These are phyloP conservation scores for Saxophila tyrrhenica DNA, from an alignment of 495 filamentous ascomycete genomes.

Conservation along the genomic window DNA sequence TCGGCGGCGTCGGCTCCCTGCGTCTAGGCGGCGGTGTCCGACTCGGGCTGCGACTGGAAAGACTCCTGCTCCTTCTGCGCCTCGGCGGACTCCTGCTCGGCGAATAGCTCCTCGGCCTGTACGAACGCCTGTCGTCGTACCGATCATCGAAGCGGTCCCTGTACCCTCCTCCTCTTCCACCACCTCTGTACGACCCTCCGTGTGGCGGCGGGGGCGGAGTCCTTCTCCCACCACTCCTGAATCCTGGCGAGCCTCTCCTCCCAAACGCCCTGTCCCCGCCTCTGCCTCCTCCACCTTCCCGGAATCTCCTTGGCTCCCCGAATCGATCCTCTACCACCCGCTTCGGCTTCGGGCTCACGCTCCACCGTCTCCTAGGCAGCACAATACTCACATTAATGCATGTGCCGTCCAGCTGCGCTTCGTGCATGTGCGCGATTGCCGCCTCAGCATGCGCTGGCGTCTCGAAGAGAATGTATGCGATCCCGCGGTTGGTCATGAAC, in stretches of 20 bases:
- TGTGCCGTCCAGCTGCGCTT: conserved; percentile 85
- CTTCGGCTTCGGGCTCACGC: conserved; percentile 28
- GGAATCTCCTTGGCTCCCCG: conserved; percentile 11
- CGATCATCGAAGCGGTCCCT: conserved; percentile 20
- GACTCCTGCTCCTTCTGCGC: conserved; percentile 6
- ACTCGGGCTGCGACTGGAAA: conserved; percentile 11
- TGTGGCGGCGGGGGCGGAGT: conserved; percentile 29
- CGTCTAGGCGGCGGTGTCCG: conserved; percentile 36
- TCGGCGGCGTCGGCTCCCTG: conserved; percentile 17
- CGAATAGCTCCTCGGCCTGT: conserved; percentile 25
- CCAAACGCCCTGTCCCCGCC: background rate
- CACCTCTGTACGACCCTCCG: conserved; percentile 15
- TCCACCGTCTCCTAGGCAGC: conserved; percentile 56
- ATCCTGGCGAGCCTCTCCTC: conserved; percentile 19
- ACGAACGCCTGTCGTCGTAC: conserved; percentile 21
- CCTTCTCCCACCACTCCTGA: conserved; percentile 16
- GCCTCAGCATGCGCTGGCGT: conserved; percentile 68
- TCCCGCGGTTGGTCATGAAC: conserved; percentile 85
- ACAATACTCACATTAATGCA: conserved; percentile 88
- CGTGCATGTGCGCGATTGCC: conserved; percentile 95
- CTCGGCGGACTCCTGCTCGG: conserved; percentile 27
- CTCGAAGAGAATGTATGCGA: conserved; percentile 83
- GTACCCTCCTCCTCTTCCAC: conserved; percentile 28
- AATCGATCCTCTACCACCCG: conserved; percentile 10
- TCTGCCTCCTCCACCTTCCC: background rate